Evolutionary conservation across 805 yeast genomes (phyloP).

Genomic region (Metschnikowia chrysomelidarum): DNA sequence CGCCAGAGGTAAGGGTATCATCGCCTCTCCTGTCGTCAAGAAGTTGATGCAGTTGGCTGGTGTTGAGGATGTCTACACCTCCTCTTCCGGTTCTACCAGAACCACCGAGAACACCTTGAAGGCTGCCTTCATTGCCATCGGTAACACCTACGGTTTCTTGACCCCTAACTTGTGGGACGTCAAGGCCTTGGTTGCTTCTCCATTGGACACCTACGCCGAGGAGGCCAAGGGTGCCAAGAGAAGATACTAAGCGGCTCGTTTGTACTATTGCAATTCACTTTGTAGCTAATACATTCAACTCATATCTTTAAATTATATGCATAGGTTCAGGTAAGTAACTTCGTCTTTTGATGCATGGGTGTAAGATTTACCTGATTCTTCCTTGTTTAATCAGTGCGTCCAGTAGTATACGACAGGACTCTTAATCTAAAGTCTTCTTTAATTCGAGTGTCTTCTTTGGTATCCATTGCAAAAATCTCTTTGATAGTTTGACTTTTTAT

Average conservation of each 20-base stretch:
- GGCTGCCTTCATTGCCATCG: slow-evolving; percentile 99
- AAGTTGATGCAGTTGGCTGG: slow-evolving; percentile 99
- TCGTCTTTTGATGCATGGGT: too few species aligned
- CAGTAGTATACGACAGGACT: too few species aligned
- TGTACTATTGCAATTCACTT: too few species aligned
- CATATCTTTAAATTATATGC: not conserved
- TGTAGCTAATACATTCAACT: slow-evolving; percentile 7
- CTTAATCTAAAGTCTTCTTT: too few species aligned
- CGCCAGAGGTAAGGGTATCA: slow-evolving; percentile 99
- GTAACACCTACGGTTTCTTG: slow-evolving; percentile 99
- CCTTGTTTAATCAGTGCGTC: too few species aligned
- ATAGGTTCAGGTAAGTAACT: too few species aligned
- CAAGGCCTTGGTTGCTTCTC: slow-evolving; percentile 81
- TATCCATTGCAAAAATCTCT: too few species aligned
- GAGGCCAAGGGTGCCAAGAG: slow-evolving; percentile 66
- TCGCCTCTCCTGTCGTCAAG: slow-evolving; percentile 99
- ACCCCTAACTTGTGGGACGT: slow-evolving; percentile 99
- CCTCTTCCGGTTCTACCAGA: slow-evolving; percentile 99
- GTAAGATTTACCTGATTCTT: too few species aligned
- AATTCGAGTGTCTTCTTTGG: too few species aligned
- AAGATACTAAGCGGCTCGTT: slow-evolving; percentile 61
- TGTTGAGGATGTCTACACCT: slow-evolving; percentile 98
- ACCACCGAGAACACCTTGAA: slow-evolving; percentile 99
- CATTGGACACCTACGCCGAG: slow-evolving; percentile 92
- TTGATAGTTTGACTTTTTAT: too few species aligned